phyloP scores from a whole-genome alignment of 2,329 filamentous ascomycete genomes.

The Fusarium sp. region DNA sequence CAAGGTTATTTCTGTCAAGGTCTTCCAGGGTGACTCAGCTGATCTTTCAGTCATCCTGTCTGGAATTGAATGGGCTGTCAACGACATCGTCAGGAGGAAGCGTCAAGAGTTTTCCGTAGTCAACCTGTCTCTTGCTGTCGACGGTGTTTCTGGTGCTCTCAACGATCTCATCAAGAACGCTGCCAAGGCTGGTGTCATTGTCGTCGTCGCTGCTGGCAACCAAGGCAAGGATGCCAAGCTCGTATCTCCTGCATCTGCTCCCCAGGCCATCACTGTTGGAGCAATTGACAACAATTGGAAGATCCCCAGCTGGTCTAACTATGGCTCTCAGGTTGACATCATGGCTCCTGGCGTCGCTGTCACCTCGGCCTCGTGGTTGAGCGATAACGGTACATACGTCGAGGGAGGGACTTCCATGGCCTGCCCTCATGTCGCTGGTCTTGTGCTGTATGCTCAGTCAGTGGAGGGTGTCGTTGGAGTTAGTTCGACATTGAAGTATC shows the following conservation, averaged over 20 bases:
- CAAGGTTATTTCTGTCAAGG: slow-evolving; percentile 59
- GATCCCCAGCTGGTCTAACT: slow-evolving; percentile 63
- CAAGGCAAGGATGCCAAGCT: slow-evolving; percentile 46
- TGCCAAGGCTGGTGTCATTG: slow-evolving; percentile 59
- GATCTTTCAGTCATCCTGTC: slow-evolving; percentile 48
- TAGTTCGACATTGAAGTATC: slow-evolving; percentile 52
- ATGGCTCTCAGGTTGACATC: slow-evolving; percentile 60
- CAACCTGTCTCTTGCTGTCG: slow-evolving; percentile 66
- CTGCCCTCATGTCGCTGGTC: slow-evolving; percentile 68
- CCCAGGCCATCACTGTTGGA: slow-evolving; percentile 49
- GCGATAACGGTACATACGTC: slow-evolving; percentile 55
- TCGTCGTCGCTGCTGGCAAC: slow-evolving; percentile 67
- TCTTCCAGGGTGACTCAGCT: slow-evolving; percentile 51
- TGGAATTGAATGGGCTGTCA: slow-evolving; percentile 56
- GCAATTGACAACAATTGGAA: slow-evolving; percentile 53
- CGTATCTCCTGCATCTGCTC: slow-evolving; percentile 48
- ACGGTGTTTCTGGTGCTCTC: slow-evolving; percentile 54
- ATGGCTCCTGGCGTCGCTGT: slow-evolving; percentile 62
- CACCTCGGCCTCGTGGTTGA: slow-evolving; percentile 60
- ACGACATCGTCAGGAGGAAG: slow-evolving; percentile 56
- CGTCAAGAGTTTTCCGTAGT: slow-evolving; percentile 59
- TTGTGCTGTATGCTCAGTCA: slow-evolving; percentile 62
- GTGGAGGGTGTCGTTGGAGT: slow-evolving; percentile 53
- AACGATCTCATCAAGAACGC: slow-evolving; percentile 62
- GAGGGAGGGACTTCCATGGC: slow-evolving; percentile 73